Evolutionary conservation across 768 basidiomycete species (phyloP).

Genomic region (Guyanaporus albipodus): DNA sequence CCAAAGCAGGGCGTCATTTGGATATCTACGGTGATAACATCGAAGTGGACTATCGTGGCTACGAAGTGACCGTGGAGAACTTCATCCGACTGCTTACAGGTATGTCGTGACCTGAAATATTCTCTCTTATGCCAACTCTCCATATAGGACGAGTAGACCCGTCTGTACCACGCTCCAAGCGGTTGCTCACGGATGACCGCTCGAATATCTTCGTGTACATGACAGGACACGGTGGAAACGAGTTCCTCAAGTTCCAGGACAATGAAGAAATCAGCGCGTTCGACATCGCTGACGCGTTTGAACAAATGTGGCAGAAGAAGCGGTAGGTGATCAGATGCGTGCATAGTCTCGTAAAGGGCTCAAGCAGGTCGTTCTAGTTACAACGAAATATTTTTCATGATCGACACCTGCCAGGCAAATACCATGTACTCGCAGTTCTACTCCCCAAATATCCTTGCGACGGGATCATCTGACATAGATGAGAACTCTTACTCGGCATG

Average conservation of each 20-base stretch:
- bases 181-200: conserved; percentile 82
- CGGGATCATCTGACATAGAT: conserved; percentile 76
- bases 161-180: conserved; percentile 87
- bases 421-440: conserved; percentile 93
- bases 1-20: conserved; percentile 74
- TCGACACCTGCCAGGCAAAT: conserved; percentile 97
- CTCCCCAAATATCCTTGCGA: conserved; percentile 89
- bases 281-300: conserved; percentile 96
- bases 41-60: conserved; percentile 97
- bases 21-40: conserved; percentile 96
- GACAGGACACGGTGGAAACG: conserved; percentile 98
- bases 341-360: background rate
- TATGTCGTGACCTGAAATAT: conserved; percentile 32
- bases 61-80: conserved; percentile 97
- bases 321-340: conserved; percentile 44
- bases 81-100: conserved; percentile 91
- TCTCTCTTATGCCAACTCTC: background rate
- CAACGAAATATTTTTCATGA: conserved; percentile 97
- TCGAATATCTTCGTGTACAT: conserved; percentile 97
- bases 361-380: conserved; percentile 49
- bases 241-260: conserved; percentile 99
- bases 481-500: conserved; percentile 93
- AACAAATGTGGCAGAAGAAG: conserved; percentile 98
- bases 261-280: conserved; percentile 97
- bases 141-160: conserved; percentile 75